These are phyloP conservation scores for Hericium rajendrae DNA, from an alignment of 768 basidiomycete species.

Conservation along the genomic window DNA sequence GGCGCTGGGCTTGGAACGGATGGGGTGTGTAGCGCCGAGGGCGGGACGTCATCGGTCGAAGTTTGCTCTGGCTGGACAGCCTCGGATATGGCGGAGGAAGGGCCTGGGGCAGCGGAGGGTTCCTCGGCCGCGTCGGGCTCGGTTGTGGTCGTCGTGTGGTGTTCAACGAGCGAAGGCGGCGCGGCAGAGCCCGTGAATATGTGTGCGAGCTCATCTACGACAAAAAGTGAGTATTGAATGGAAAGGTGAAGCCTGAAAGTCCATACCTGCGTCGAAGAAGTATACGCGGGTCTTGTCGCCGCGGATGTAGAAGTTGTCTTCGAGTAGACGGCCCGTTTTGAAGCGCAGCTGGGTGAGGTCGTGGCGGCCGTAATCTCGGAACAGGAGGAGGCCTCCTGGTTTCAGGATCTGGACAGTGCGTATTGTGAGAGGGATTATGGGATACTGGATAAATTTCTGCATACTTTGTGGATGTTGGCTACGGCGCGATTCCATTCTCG, in stretches of 20 bases:
- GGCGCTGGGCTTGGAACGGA: not conserved
- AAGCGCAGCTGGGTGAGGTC: conserved; percentile 94
- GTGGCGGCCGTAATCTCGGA: conserved; percentile 92
- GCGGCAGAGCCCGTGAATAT: conserved; percentile 63
- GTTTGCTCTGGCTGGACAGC: not conserved
- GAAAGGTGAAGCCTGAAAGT: not conserved
- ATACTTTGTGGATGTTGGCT: conserved; percentile 66
- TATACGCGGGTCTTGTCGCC: conserved; percentile 97
- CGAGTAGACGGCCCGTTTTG: conserved; percentile 77
- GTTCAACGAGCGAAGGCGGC: conserved; percentile 22
- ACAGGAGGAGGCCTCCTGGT: conserved; percentile 73
- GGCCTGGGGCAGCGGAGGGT: not conserved
- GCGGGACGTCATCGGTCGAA: not conserved
- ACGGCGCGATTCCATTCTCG: conserved; percentile 83
- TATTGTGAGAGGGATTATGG: not conserved
- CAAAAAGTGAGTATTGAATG: not conserved
- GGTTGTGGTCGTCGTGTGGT: conserved; percentile 22
- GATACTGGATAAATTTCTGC: conserved; percentile 12
- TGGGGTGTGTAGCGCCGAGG: not conserved
- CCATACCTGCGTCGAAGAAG: conserved; percentile 80
- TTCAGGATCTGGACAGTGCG: conserved; percentile 61
- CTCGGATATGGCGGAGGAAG: not conserved
- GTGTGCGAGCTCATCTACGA: conserved; percentile 64
- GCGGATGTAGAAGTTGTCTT: conserved; percentile 91
- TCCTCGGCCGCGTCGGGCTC: conserved; percentile 19